Percentiles rank a stretch among this genome's conserved stretches.
phyloP scores from a whole-genome alignment of 805 yeast species.

The Yamadazyma phyllophila region DNA sequence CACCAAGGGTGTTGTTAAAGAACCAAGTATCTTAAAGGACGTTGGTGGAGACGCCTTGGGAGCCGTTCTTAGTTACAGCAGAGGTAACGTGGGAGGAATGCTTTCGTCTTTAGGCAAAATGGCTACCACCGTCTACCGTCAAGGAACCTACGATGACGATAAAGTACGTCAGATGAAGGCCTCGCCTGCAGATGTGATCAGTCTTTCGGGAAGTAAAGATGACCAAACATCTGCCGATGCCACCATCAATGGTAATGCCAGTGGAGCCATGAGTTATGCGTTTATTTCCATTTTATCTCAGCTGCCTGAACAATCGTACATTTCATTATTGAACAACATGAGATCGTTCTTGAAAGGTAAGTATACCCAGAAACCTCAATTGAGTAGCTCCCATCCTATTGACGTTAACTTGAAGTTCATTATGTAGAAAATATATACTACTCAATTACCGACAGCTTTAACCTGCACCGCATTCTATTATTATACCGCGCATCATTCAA shows the following conservation, averaged over 20 bases:
- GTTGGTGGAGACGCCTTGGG: conserved; percentile 34
- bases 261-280: conserved; percentile 43
- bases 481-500: conserved; percentile 5
- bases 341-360: conserved; percentile 29
- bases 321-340: conserved; percentile 37
- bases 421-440: conserved; percentile 15
- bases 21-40: conserved; percentile 35
- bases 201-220: conserved; percentile 39
- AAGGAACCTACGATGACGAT: conserved; percentile 16
- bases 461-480: background rate
- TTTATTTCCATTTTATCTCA: conserved; percentile 29
- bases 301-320: conserved; percentile 31
- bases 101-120: conserved; percentile 32
- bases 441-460: too few species aligned
- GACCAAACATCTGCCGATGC: conserved; percentile 44
- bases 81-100: conserved; percentile 39
- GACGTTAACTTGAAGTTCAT: conserved; percentile 37
- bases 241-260: conserved; percentile 29
- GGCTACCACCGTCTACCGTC: conserved; percentile 28
- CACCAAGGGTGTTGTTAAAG: conserved; percentile 40
- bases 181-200: conserved; percentile 38
- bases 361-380: conserved; percentile 40
- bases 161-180: conserved; percentile 27
- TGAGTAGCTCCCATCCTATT: conserved; percentile 38
- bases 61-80: conserved; percentile 30